Evolutionary conservation across 768 basidiomycete species (phyloP), one percentile per base, ranked within the genome.

Genomic region (Chiua virens): DNA sequence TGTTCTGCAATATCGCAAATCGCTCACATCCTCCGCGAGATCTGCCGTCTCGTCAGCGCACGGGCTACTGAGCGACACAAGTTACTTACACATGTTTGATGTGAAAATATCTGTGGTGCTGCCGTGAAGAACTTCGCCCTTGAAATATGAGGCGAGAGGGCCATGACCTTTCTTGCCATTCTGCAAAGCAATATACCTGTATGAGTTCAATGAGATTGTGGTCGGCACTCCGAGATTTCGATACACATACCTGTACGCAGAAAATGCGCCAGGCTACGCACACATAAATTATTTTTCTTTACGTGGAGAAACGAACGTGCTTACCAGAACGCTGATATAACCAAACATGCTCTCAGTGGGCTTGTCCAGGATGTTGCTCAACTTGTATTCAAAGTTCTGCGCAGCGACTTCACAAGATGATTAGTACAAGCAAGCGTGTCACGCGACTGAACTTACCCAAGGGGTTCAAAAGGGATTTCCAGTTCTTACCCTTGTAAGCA

Each of bases 351-450:
- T 85, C 63, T 95, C 92, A 1, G 84, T 89, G 5, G 92, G 86
- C 66, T 94, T 94, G 68, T 94, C 92, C 50, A 95, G 72, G 61
- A 96, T 95, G 62, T 91, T 87, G 63, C 89, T 87, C 55, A 89
- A 80, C 70, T 95, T 96, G 73, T 96, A 96, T 71, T 95, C 92
- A 64, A 96, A 98, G 65, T 97, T 96, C 66, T 97, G 95, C 1
- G 93, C 90, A 1, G 95, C 94, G 5, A 95, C 89, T 89, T 42
- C 53, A 15, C 45, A 49, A 25, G 17, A 25, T 11, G 14, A 25
- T 54, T 9, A 49, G 50, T 35, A 20, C 38, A 22, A 22, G 47
- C 15, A 36, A 3, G 6, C 14, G 17, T n/a, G 47, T 32, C 17
- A 34, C 15, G 44, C 22, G 48, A 34, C 43, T 48, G 38, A 30